Conservation (phyloP, 1,139 yeast species). For the Hansenula anomala region DNA sequence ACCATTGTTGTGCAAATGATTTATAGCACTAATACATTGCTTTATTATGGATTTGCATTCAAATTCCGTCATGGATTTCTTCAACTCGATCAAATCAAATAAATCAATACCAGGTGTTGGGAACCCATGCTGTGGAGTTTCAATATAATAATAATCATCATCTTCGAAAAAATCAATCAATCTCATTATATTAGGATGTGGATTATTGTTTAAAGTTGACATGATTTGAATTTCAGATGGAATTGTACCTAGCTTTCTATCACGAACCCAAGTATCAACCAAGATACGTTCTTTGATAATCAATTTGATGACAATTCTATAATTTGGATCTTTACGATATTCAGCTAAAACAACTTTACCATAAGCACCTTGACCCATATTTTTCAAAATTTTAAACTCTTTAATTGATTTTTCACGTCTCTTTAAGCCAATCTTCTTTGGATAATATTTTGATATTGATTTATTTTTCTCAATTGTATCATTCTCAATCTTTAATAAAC, state of each 20-base stretch:
- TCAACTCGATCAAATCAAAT: slow-evolving; percentile 85
- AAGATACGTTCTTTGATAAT: slow-evolving; percentile 88
- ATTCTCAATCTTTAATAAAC: slow-evolving; percentile 40
- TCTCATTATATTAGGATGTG: slow-evolving; percentile 83
- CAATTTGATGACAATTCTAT: slow-evolving; percentile 77
- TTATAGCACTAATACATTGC: slow-evolving; percentile 74
- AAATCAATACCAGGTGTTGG: slow-evolving; percentile 84
- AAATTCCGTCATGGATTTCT: slow-evolving; percentile 68
- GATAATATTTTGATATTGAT: slow-evolving; percentile 42
- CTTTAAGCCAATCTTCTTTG: slow-evolving; percentile 50
- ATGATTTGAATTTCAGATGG: slow-evolving; percentile 93
- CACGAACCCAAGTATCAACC: slow-evolving; percentile 97
- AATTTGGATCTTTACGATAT: slow-evolving; percentile 56
- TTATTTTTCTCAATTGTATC: slow-evolving; percentile 34
- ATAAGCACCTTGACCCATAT: slow-evolving; percentile 95
- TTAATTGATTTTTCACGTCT: slow-evolving; percentile 63
- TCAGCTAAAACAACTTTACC: slow-evolving; percentile 85
- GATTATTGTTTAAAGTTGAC: slow-evolving; percentile 68
- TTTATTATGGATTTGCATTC: slow-evolving; percentile 75
- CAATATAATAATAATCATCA: slow-evolving; percentile 79
- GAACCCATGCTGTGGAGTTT: slow-evolving; percentile 83
- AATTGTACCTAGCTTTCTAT: slow-evolving; percentile 82
- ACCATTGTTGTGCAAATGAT: slow-evolving; percentile 78
- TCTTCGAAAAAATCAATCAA: slow-evolving; percentile 92
- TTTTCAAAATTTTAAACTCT: slow-evolving; percentile 67